Conservation (phyloP, 2,329 filamentous ascomycete species). For the Sphaerulina vaccinii region DNA sequence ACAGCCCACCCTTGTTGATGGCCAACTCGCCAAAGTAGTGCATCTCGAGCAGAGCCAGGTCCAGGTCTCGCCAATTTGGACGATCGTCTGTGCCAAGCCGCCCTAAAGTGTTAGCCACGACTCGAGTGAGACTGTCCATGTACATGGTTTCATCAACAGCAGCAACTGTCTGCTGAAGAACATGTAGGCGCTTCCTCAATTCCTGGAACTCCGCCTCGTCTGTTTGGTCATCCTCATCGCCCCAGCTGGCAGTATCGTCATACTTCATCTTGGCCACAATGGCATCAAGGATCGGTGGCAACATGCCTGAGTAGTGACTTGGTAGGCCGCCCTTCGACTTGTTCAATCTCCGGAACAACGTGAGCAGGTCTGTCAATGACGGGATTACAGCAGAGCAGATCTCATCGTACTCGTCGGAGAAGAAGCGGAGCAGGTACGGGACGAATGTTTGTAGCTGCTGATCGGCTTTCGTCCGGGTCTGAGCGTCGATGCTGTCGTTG, state of each 20-base stretch:
- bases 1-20: conserved; percentile 83
- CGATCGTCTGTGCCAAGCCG: conserved; percentile 70
- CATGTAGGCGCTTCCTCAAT: conserved; percentile 81
- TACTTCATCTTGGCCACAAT: conserved; percentile 97
- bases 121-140: conserved; percentile 79
- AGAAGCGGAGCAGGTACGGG: conserved; percentile 85
- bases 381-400: conserved; percentile 95
- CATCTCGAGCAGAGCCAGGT: conserved; percentile 92
- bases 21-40: conserved; percentile 92
- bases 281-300: conserved; percentile 83
- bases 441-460: conserved; percentile 80
- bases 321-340: conserved; percentile 64
- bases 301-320: conserved; percentile 72
- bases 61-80: conserved; percentile 92
- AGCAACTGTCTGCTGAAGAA: conserved; percentile 88
- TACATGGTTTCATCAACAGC: conserved; percentile 85
- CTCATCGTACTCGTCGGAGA: conserved; percentile 97
- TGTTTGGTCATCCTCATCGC: conserved; percentile 88
- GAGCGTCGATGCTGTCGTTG: conserved; percentile 60
- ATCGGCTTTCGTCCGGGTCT: conserved; percentile 72
- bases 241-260: conserved; percentile 91
- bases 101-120: conserved; percentile 85
- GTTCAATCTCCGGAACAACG: conserved; percentile 79
- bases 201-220: conserved; percentile 98
- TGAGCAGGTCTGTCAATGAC: conserved; percentile 86